Conservation (phyloP, 2,329 filamentous ascomycete species). For the Trichoderma koningiopsis region DNA sequence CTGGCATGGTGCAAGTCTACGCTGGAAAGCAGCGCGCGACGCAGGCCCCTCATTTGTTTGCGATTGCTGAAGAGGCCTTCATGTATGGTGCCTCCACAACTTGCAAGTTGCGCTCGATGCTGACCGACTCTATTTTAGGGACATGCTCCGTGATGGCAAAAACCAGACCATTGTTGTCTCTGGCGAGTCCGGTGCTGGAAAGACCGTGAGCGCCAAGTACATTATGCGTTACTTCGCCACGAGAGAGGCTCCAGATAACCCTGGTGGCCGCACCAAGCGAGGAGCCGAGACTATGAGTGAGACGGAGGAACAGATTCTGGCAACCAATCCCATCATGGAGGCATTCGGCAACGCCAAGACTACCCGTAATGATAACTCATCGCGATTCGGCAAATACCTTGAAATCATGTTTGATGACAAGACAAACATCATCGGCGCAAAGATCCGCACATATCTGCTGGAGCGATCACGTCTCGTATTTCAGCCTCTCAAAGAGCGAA, state of each 20-base stretch:
- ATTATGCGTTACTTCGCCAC: conserved; percentile 99
- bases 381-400: conserved; percentile 98
- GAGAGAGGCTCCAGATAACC: conserved; percentile 87
- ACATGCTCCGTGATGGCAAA: conserved; percentile 93
- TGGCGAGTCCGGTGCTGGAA: conserved; percentile 96
- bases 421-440: conserved; percentile 95
- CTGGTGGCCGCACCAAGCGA: conserved; percentile 72
- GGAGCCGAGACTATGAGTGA: conserved; percentile 87
- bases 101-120: conserved; percentile 29
- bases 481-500: conserved; percentile 94
- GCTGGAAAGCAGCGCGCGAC: conserved; percentile 95
- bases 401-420: conserved; percentile 98
- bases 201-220: conserved; percentile 99
- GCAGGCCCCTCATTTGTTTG: conserved; percentile 96
- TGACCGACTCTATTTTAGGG: conserved; percentile 57
- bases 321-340: conserved; percentile 99
- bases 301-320: conserved; percentile 97
- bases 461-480: conserved; percentile 96
- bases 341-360: conserved; percentile 99
- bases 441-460: conserved; percentile 93
- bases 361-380: conserved; percentile 99
- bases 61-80: conserved; percentile 98
- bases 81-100: conserved; percentile 62
- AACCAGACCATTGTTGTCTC: conserved; percentile 99
- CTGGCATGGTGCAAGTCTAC: conserved; percentile 99